These are phyloP conservation scores for Boletus barrowsii DNA, from an alignment of 768 basidiomycete genomes.

Conservation along the genomic window DNA sequence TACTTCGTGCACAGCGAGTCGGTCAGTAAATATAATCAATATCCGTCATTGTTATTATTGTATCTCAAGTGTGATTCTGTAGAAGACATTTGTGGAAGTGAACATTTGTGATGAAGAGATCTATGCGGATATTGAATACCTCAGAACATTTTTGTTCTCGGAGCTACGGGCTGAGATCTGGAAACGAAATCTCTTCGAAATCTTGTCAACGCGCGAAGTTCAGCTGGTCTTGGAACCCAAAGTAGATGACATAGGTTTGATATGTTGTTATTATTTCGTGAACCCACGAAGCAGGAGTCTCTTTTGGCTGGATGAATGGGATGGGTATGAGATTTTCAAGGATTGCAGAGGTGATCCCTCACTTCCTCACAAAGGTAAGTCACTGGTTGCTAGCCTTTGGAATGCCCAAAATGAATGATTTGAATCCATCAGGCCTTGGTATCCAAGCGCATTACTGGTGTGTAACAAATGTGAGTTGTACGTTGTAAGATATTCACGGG, in stretches of 20 bases:
- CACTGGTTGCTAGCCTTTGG: not conserved
- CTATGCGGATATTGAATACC: conserved; percentile 34
- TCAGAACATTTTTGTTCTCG: conserved; percentile 20
- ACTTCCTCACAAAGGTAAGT: conserved; percentile 24
- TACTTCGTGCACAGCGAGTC: no score
- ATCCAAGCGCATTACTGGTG: conserved; percentile 40
- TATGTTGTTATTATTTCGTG: conserved; percentile 51
- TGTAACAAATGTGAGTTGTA: conserved; percentile 6
- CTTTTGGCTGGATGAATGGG: conserved; percentile 52
- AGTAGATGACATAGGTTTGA: conserved; percentile 10
- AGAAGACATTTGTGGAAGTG: conserved; percentile 56
- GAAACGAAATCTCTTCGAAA: conserved; percentile 10
- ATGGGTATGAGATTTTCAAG: conserved; percentile 31
- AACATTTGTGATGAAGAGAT: conserved; percentile 43
- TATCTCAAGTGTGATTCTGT: conserved; percentile 18
- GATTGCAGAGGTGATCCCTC: conserved; percentile 21
- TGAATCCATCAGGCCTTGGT: conserved; percentile 25
- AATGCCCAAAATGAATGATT: not conserved
- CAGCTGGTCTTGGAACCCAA: conserved; percentile 48
- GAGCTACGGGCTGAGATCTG: conserved; percentile 20
- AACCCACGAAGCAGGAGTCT: conserved; percentile 45
- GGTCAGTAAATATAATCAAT: conserved; percentile 19
- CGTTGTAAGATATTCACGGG: not conserved
- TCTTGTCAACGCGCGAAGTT: conserved; percentile 32
- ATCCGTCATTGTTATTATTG: not conserved